Conservation (phyloP, 2,329 filamentous ascomycete genomes). For the Ophiostoma sp. region DNA sequence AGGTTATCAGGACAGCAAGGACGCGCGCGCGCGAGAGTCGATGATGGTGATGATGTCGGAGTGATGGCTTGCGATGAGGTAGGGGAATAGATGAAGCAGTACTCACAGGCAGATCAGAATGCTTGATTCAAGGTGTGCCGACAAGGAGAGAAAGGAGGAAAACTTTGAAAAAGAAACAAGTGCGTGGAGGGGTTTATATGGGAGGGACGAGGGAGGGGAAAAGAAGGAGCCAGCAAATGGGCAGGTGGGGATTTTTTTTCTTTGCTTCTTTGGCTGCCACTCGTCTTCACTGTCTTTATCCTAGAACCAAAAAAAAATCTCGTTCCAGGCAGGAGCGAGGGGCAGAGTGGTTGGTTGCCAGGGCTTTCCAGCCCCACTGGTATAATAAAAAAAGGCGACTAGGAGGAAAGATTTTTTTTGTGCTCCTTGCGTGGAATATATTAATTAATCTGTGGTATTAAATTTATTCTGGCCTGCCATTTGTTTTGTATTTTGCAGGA, state of each 20-base stretch:
- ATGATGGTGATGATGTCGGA: neutral
- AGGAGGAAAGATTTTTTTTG: constrained; percentile 23
- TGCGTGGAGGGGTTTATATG: constrained; percentile 29
- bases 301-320: constrained; percentile 14
- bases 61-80: neutral
- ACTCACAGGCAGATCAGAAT: constrained; percentile 36
- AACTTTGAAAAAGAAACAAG: constrained; percentile 26
- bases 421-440: constrained; percentile 14
- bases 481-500: neutral
- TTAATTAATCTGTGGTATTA: neutral
- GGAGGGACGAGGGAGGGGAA: constrained; percentile 17
- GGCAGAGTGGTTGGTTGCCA: constrained; percentile 27
- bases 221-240: constrained; percentile 9
- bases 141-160: constrained; percentile 34
- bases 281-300: constrained; percentile 9
- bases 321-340: constrained; percentile 22
- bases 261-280: neutral
- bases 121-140: constrained; percentile 40
- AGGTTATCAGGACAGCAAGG: constrained; percentile 5
- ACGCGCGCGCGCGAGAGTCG: neutral
- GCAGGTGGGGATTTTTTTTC: constrained; percentile 19
- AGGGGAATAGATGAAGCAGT: neutral
- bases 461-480: neutral
- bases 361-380: constrained; percentile 27
- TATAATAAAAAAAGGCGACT: constrained; percentile 26